phyloP scores from a whole-genome alignment of 169 alveolate genomes.

The Babesia divergens region DNA sequence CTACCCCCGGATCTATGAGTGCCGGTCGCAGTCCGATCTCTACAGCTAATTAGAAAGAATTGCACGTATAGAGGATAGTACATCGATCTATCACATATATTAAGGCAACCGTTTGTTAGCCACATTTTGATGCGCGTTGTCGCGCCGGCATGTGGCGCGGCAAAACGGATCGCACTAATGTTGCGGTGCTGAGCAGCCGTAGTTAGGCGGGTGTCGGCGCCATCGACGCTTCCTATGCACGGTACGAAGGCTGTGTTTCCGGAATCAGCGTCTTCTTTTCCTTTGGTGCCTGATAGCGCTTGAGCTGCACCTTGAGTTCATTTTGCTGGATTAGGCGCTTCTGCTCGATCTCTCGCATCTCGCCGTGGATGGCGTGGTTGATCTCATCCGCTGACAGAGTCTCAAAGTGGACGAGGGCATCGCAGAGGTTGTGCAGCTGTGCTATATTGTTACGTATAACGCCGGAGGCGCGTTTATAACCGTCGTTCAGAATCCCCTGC shows the following conservation, averaged over 20 bases:
- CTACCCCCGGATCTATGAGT: no score
- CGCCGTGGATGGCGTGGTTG: conserved; percentile 70
- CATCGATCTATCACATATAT: no score
- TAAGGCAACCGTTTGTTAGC: no score
- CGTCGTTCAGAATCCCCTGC: conserved; percentile 67
- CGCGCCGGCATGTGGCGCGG: no score
- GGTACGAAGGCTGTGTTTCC: conserved; percentile 54
- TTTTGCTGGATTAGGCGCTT: conserved; percentile 10
- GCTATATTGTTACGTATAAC: conserved; percentile 75
- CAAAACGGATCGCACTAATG: no score
- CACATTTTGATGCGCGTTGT: no score
- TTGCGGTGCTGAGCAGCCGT: no score
- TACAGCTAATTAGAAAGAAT: no score
- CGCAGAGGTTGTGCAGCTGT: conserved; percentile 79
- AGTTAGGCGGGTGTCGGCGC: no score
- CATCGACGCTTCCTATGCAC: not conserved
- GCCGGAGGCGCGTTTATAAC: conserved; percentile 79
- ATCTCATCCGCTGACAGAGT: conserved; percentile 78
- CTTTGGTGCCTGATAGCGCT: not conserved
- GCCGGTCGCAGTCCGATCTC: no score
- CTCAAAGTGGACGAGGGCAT: conserved; percentile 79
- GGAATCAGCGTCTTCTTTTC: conserved; percentile 20
- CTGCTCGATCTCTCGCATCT: conserved; percentile 59
- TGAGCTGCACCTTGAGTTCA: not conserved
- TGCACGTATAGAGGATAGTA: no score